Evolutionary conservation across 1,139 yeast genomes (phyloP).

Genomic region (Geotrichum klebahnii): DNA sequence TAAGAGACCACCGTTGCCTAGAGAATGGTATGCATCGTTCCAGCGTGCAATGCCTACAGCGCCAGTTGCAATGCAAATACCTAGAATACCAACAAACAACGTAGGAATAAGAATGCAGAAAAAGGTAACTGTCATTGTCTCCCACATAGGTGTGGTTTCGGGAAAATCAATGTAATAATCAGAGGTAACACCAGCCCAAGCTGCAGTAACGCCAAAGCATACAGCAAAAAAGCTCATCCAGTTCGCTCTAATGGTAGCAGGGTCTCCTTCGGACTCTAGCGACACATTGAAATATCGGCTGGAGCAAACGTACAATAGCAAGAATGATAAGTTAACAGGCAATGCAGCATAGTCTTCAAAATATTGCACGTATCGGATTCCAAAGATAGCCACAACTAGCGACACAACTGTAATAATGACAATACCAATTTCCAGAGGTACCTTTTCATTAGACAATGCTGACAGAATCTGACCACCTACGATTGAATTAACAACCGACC

Average conservation of each 20-base stretch:
- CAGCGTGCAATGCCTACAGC: slow-evolving; percentile 58
- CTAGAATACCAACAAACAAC: slow-evolving; percentile 70
- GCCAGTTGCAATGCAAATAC: slow-evolving; percentile 65
- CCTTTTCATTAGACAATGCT: slow-evolving; percentile 56
- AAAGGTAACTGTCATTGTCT: slow-evolving; percentile 60
- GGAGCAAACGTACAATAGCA: slow-evolving; percentile 65
- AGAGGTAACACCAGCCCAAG: slow-evolving; percentile 87
- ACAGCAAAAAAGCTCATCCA: slow-evolving; percentile 72
- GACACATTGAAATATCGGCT: slow-evolving; percentile 50
- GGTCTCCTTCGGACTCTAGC: slow-evolving; percentile 44
- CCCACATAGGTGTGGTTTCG: slow-evolving; percentile 58
- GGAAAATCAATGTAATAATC: slow-evolving; percentile 85
- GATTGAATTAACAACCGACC: slow-evolving; percentile 81
- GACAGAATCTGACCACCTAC: slow-evolving; percentile 79
- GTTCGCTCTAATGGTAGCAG: slow-evolving; percentile 54
- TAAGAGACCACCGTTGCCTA: slow-evolving; percentile 78
- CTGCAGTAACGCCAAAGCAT: slow-evolving; percentile 74
- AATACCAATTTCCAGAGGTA: slow-evolving; percentile 71
- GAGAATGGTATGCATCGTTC: slow-evolving; percentile 52
- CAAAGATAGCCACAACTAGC: slow-evolving; percentile 65
- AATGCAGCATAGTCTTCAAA: slow-evolving; percentile 67
- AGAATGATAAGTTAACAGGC: slow-evolving; percentile 65
- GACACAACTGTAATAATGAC: slow-evolving; percentile 62
- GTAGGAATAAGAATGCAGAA: slow-evolving; percentile 70
- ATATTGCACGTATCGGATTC: slow-evolving; percentile 63